Conservation (phyloP, 1,284 basidiomycete species). For the Inonotus obliquus region DNA sequence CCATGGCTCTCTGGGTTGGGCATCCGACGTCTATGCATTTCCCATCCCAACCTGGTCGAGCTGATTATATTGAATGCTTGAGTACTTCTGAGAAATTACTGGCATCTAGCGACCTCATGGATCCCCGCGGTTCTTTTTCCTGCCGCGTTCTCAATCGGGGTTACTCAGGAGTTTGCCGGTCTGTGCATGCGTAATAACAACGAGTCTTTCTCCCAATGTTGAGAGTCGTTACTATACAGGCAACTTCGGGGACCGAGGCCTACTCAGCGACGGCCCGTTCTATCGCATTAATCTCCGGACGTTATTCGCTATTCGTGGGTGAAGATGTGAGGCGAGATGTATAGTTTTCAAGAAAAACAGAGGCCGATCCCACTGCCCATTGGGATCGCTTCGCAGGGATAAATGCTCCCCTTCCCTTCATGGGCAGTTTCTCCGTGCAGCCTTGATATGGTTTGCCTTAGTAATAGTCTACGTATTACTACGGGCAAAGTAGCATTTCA, state of each 20-base stretch:
- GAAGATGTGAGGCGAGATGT: not conserved
- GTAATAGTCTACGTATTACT: not conserved
- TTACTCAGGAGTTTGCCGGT: constrained; percentile 1
- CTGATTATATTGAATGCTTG: not conserved
- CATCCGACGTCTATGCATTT: not conserved
- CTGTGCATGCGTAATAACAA: not conserved
- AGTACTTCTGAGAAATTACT: not conserved
- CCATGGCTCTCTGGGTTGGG: not conserved
- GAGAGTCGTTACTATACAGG: not conserved
- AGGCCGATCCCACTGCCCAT: not conserved
- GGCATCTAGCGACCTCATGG: not conserved
- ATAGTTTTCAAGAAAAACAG: no score
- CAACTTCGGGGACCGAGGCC: not conserved
- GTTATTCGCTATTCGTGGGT: not conserved
- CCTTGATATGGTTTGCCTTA: not conserved
- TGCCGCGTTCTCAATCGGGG: not conserved
- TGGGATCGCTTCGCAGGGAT: not conserved
- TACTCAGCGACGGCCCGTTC: not conserved
- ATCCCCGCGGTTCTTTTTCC: constrained; percentile 2
- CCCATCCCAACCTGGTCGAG: not conserved
- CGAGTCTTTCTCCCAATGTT: not conserved
- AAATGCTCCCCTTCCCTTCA: not conserved
- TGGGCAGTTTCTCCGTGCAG: not conserved
- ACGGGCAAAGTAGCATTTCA: not conserved
- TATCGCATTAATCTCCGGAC: not conserved